Base-by-base conservation (phyloP, 148 eudicot genomes). In the Drosera capensis region DNA sequence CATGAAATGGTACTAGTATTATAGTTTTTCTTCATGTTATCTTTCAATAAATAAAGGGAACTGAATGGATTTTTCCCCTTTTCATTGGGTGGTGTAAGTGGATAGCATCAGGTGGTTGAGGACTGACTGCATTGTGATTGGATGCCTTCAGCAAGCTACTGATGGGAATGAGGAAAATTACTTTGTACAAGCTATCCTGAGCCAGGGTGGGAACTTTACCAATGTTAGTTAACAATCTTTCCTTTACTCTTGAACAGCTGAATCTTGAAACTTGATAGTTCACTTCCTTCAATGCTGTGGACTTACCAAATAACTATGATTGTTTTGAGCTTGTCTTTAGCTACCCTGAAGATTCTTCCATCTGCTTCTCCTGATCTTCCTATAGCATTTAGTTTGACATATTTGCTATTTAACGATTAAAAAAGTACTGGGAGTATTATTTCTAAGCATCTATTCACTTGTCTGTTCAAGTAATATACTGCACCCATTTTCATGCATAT, bases 71-170 rank as follows among this genome's bases (percentile, higher is more conserved):
- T 5, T 45, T 38, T 50, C 17, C 26, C 14, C 21, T 48, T 25
- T 34, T 46, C 28, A 25, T 16, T 8, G 41, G 12, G n/a, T 56
- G 17, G 36, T 70, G 64, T 39, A 77, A 88, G 96, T 88, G 59
- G 90, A 88, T 65, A 64, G 73, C 57, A 68, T 88, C 67, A 78
- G 73, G 65, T 88, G 96, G 94, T 43, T 80, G 49, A 90, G 94
- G 54, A 56, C 79, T 37, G 94, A 88, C 60, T 77, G 86, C 63
- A 77, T 88, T 28, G 64, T 80, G 37, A 48, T 88, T 12, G 96
- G 94, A 43, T 77, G 78, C 59, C 66, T 77, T 61, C 68, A 64
- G 51, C 52, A 73, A 51, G 67, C 46, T 55, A 67, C 51, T 20
- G 82, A 73, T 54, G 77, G 73, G 12, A 59, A 52, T 52, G 93